Evolutionary conservation across 139 green algal genomes (phyloP), one percentile per base, ranked within the genome.

Genomic region (Spirogloea muscicola): DNA sequence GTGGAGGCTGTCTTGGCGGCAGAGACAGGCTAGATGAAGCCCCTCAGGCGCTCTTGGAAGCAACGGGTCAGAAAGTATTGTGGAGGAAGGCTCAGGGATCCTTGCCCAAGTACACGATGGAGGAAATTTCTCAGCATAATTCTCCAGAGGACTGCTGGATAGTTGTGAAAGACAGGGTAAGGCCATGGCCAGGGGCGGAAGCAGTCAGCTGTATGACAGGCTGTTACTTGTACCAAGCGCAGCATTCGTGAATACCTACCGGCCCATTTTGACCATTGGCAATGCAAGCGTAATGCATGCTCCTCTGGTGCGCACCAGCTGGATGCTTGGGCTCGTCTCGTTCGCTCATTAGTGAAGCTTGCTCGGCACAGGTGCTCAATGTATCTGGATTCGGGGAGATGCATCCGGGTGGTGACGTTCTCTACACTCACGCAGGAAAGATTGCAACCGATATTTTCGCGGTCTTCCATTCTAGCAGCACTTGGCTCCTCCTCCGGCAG

Each of bases 291-390:
- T 48, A 34, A 18, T 42, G 6, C 3, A 27, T 55, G 16, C n/a
- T 27, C 27, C 27, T n/a, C 36, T 39, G 36, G 39, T 51, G 3
- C 3, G 37, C 66, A 21, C 16, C 3, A 65, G 27, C 37, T 6
- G n/a, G 3, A 33, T 44, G 38, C 2, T 38, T 2, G 27, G 3
- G 4, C 7, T 21, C 49, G 2, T 58, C 34, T 25, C 29, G 6
- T 4, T 25, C 3, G 6, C 21, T 39, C 31, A 3, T 38, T 10
- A n/a, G n/a, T n/a, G n/a, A n/a, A n/a, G n/a, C n/a, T n/a, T n/a
- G n/a, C n/a, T n/a, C n/a, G n/a, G n/a, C n/a, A n/a, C 77, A 88
- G 83, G 84, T 84, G 34, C 90, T 91, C 74, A 86, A 92, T 59
- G 81, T 91, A 18, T 87, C 66, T 25, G 72, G 52, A 7, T 86